A percentile compares a stretch with the other conserved stretches of the same genome.
phyloP scores from a whole-genome alignment of 345 rosid species.

The Populus alba region DNA sequence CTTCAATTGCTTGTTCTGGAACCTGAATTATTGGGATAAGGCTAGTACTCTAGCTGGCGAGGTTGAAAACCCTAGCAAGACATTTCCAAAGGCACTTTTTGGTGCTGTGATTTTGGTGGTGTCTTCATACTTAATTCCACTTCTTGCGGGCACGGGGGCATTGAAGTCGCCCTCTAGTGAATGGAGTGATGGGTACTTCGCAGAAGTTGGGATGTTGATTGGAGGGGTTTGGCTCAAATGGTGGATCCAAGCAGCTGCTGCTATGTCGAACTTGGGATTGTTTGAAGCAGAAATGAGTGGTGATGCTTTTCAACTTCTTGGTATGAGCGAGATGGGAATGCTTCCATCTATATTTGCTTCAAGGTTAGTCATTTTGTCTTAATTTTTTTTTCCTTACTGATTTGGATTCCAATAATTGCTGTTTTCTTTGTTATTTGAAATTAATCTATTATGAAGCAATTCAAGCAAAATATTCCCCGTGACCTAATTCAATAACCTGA shows the following conservation, averaged over 20 bases:
- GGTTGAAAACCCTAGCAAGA: constrained; percentile 73
- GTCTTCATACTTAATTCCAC: constrained; percentile 69
- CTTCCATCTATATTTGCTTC: constrained; percentile 70
- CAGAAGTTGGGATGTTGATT: constrained; percentile 82
- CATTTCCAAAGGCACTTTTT: constrained; percentile 82
- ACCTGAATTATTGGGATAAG: constrained; percentile 92
- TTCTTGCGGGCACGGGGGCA: constrained; percentile 83
- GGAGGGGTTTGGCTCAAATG: constrained; percentile 88
- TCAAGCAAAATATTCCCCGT: neutral
- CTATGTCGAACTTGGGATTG: constrained; percentile 86
- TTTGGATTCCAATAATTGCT: neutral
- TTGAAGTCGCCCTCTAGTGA: constrained; percentile 44
- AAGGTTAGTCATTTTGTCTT: constrained; percentile 40
- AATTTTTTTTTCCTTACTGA: neutral
- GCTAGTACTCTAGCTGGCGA: constrained; percentile 95
- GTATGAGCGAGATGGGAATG: constrained; percentile 93
- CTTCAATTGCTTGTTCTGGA: constrained; percentile 95
- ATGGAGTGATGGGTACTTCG: constrained; percentile 94
- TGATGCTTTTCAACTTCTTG: constrained; percentile 90
- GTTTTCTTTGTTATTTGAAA: too few relatives aligned
- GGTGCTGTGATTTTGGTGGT: constrained; percentile 80
- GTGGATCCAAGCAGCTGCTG: constrained; percentile 96
- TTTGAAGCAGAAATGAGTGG: constrained; percentile 97
- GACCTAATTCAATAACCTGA: neutral
- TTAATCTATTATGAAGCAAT: neutral